phyloP scores from a whole-genome alignment of 177 flowering plant genomes.

The Vitis hybrid region DNA sequence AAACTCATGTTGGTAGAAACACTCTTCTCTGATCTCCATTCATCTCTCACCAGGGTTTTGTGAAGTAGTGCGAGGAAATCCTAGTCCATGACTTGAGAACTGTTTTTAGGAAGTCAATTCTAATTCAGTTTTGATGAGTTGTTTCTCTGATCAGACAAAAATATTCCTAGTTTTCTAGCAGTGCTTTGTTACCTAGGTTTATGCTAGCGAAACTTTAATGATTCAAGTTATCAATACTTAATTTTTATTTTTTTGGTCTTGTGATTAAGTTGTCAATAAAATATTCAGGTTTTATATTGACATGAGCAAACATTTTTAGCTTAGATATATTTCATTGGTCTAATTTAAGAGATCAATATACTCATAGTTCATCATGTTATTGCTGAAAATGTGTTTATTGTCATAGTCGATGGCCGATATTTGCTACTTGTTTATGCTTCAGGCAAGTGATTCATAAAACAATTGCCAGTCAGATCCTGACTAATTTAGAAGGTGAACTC shows the following conservation, averaged over 20 bases:
- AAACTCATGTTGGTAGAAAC: too few relatives aligned
- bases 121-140: too few relatives aligned
- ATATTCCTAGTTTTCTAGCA: too few relatives aligned
- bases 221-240: too few relatives aligned
- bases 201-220: too few relatives aligned
- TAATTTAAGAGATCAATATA: background rate
- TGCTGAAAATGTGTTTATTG: background rate
- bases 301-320: background rate
- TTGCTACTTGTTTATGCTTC: slow-evolving; percentile 15
- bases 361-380: background rate
- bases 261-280: background rate
- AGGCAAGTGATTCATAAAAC: slow-evolving; percentile 9
- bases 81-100: too few relatives aligned
- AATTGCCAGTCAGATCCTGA: slow-evolving; percentile 10
- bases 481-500: slow-evolving; percentile 26
- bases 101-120: too few relatives aligned
- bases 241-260: background rate
- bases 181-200: too few relatives aligned
- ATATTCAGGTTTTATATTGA: background rate
- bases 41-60: too few relatives aligned
- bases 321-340: background rate
- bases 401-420: slow-evolving; percentile 9
- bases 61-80: too few relatives aligned
- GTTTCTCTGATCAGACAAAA: too few relatives aligned
- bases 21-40: too few relatives aligned